A percentile compares a stretch with the other conserved stretches of the same genome.
Evolutionary conservation across 2,329 filamentous ascomycete genomes (phyloP).

Genomic region (Ampelomyces quisqualis): DNA sequence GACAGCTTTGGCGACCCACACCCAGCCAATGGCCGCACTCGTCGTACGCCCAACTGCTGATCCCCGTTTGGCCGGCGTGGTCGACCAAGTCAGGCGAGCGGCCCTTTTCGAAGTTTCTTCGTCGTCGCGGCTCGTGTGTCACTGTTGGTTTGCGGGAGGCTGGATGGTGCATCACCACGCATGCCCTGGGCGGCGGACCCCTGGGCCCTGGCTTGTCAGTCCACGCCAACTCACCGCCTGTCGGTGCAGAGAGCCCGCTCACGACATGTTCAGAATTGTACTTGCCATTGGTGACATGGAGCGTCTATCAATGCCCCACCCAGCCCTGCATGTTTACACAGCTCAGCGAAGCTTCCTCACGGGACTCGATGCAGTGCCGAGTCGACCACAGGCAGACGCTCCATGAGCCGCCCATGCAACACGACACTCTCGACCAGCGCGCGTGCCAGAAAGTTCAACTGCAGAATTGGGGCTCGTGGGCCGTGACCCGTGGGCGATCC

Average conservation of each 20-base stretch:
- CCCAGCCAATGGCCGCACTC: conserved; percentile 21
- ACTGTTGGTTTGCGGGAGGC: neutral
- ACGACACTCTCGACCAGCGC: no score
- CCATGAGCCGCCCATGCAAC: no score
- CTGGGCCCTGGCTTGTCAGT: no score
- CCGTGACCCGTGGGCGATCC: no score
- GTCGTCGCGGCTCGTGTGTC: neutral
- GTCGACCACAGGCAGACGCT: no score
- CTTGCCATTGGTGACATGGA: no score
- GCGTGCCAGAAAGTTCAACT: no score
- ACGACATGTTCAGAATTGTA: neutral
- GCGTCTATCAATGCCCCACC: conserved; percentile 19
- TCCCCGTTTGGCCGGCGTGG: conserved; percentile 25
- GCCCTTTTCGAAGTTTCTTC: conserved; percentile 1
- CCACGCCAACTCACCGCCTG: conserved; percentile 1
- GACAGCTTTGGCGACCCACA: conserved; percentile 22
- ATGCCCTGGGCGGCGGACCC: no score
- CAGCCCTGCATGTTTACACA: conserved; percentile 16
- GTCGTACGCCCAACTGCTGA: conserved; percentile 26
- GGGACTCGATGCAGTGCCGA: neutral
- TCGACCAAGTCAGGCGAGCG: conserved; percentile 5
- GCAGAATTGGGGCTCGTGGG: conserved; percentile 20
- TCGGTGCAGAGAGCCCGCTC: neutral
- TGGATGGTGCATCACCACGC: neutral
- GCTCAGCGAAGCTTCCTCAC: no score